Evolutionary conservation across 1,284 basidiomycete species (phyloP), one percentile per base, ranked within the genome.

Genomic region (Hemileia vastatrix): DNA sequence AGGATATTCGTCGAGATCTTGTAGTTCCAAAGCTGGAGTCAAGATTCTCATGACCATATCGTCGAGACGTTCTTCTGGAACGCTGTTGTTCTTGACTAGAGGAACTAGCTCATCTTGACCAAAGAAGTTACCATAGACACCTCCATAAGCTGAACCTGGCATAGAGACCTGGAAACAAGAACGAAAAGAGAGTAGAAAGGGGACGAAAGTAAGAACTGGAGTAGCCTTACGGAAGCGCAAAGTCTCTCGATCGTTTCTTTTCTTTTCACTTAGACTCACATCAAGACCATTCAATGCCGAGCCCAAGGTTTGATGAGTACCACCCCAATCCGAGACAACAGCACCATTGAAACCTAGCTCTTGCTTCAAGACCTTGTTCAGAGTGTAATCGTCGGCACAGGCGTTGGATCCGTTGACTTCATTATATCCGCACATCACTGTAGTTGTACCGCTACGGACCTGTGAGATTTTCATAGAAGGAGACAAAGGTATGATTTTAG

Each of bases 41-140:
- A 77, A 65, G 23, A 76, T 58, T n/a, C 77, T 74, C 1, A 67
- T 67, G 18, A 73, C 71, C 70, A 74, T 74, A 67, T 69, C 69
- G 33, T 67, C 60, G 67, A 77, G 58, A 15, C 76, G 67, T 6
- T 68, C 65, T 2, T 65, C 65, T 2, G 72, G 67, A 0, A 78
- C 72, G 0, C 72, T 70, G 27, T 72, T 72, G 54, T 77, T 77
- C 51, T 68, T 61, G 63, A 78, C 69, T 2, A 68, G 71, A 2
- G 52, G 57, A 9, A 67, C 68, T 0, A 72, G 67, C 21, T 70
- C 71, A 40, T n/a, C n/a, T n/a, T n/a, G n/a, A n/a, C n/a, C n/a
- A n/a, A n/a, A n/a, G 54, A 69, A 70, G 45, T 63, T 54, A 21
- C 67, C 50, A 13, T 48, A 62, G 23, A 56, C 58, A 33, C 69